These are phyloP conservation scores for Hypocreales sp. DNA, from an alignment of 2,329 filamentous ascomycete species.

Conservation along the genomic window DNA sequence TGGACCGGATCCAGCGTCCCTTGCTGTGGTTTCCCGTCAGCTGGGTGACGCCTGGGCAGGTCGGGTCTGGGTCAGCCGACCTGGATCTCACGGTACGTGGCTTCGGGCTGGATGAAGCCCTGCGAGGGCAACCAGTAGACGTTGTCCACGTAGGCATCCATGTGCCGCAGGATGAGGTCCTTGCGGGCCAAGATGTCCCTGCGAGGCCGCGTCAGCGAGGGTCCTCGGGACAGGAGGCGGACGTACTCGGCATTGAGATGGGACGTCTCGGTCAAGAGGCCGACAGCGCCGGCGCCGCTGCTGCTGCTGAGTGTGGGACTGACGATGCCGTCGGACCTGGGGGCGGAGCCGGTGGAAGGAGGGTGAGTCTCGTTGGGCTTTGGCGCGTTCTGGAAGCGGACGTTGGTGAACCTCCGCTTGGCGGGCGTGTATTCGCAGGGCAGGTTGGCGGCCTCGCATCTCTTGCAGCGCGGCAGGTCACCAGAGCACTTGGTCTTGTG, in stretches of 20 bases:
- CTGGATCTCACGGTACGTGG: slow-evolving; percentile 18
- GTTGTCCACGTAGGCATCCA: slow-evolving; percentile 22
- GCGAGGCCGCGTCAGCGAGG: too few relatives aligned
- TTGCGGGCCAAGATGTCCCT: slow-evolving; percentile 18
- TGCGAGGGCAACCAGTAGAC: slow-evolving; percentile 22
- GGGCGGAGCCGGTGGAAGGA: slow-evolving; percentile 3
- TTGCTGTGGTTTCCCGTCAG: slow-evolving; percentile 10
- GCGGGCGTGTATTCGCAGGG: slow-evolving; percentile 22
- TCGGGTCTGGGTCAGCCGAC: too few relatives aligned
- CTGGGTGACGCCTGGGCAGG: too few relatives aligned
- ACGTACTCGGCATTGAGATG: slow-evolving; percentile 14
- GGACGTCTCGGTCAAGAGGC: slow-evolving; percentile 9
- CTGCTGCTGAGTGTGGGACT: slow-evolving; percentile 7
- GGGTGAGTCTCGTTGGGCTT: slow-evolving; percentile 2
- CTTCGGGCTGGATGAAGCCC: slow-evolving; percentile 20
- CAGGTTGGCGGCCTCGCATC: slow-evolving; percentile 19
- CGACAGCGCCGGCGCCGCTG: slow-evolving; percentile 5
- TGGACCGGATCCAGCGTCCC: slow-evolving; percentile 17
- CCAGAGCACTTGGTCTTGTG: slow-evolving; percentile 29
- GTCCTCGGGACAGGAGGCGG: too few relatives aligned
- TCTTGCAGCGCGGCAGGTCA: slow-evolving; percentile 21
- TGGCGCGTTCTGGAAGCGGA: slow-evolving; percentile 9
- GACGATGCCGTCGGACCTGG: slow-evolving; percentile 5
- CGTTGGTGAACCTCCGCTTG: slow-evolving; percentile 21
- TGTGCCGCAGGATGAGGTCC: slow-evolving; percentile 19